phyloP scores from a whole-genome alignment of 768 basidiomycete species.

The Leccinellum luteum region DNA sequence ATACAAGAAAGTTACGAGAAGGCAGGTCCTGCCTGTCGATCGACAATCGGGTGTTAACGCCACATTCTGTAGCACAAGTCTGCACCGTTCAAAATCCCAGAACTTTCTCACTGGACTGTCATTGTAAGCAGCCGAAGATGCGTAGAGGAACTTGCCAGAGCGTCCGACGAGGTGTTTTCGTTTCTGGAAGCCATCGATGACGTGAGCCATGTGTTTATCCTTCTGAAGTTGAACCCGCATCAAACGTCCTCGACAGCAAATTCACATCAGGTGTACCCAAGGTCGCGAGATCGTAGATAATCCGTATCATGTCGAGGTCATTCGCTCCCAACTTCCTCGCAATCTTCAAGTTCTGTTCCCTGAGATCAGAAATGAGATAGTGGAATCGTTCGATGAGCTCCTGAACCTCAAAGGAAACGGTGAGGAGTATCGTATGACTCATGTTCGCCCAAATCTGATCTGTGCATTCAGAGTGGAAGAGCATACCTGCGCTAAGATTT shows the following conservation, averaged over 20 bases:
- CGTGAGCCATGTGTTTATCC: conserved; percentile 18
- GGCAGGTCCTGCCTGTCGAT: conserved; percentile 6
- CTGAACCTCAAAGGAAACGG: not conserved
- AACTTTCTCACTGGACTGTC: conserved; percentile 37
- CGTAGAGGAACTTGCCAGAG: conserved; percentile 40
- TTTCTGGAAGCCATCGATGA: conserved; percentile 29
- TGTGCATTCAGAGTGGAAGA: not conserved
- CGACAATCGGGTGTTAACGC: not conserved
- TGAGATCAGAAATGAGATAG: conserved; percentile 45
- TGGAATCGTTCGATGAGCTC: conserved; percentile 28
- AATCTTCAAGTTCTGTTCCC: conserved; percentile 38
- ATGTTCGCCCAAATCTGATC: too few relatives aligned
- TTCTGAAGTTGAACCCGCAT: not conserved
- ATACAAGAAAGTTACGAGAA: conserved; percentile 33
- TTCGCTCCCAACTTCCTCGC: conserved; percentile 34
- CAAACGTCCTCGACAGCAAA: conserved; percentile 22
- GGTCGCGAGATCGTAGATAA: conserved; percentile 24
- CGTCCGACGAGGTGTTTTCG: conserved; percentile 39
- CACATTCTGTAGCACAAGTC: conserved; percentile 21
- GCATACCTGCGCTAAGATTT: not conserved
- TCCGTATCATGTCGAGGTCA: conserved; percentile 22
- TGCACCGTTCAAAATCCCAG: conserved; percentile 32
- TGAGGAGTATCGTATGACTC: not conserved
- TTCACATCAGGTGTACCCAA: conserved; percentile 38
- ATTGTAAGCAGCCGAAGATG: conserved; percentile 30